Conservation (phyloP, 179 eudicot genomes). For the Monotropa hypopitys region DNA sequence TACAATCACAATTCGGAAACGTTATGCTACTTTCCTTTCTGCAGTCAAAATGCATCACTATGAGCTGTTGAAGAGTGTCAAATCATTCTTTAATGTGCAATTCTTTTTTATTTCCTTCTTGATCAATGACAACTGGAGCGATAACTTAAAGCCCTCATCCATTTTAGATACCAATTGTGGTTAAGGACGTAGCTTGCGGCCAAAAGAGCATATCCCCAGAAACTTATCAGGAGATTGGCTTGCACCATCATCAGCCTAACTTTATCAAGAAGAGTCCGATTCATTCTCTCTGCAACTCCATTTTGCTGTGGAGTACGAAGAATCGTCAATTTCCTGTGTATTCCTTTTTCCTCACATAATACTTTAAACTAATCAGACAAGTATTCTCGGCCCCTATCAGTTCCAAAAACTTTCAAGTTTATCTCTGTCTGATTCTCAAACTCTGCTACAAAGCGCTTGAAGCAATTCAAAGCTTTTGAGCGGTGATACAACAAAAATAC, state of each 20-base stretch:
- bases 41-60: neutral
- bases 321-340: neutral
- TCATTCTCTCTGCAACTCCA: no score
- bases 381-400: neutral
- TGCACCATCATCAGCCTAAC: neutral
- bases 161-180: neutral
- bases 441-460: neutral
- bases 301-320: no score
- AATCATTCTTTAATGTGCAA: neutral
- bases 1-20: neutral
- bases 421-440: neutral
- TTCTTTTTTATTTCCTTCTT: no score
- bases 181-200: neutral
- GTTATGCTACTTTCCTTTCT: neutral
- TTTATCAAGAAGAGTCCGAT: neutral
- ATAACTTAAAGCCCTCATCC: neutral
- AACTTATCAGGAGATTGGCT: neutral
- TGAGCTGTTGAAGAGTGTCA: neutral
- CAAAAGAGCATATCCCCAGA: neutral
- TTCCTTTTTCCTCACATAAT: neutral
- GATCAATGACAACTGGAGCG: neutral
- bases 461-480: neutral
- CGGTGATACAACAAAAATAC: neutral
- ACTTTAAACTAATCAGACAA: neutral
- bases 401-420: neutral